These are phyloP conservation scores for Gaeumannomyces tritici DNA, from an alignment of 2,329 filamentous ascomycete species.

Conservation along the genomic window DNA sequence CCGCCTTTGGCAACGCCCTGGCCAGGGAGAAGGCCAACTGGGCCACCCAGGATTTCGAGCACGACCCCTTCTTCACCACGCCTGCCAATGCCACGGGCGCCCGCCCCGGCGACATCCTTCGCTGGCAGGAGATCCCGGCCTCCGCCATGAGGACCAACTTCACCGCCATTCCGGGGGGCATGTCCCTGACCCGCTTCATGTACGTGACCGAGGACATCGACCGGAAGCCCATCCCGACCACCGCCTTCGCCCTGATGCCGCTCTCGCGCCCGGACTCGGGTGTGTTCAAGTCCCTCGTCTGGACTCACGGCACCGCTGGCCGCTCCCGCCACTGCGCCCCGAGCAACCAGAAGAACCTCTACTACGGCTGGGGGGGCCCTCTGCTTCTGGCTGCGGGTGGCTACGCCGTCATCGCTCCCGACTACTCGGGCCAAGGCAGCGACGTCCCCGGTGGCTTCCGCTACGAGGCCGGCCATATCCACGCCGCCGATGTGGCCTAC, in stretches of 20 bases:
- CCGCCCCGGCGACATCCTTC: constrained; percentile 9
- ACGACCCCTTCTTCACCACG: background rate
- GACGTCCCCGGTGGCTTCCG: constrained; percentile 12
- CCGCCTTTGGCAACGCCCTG: background rate
- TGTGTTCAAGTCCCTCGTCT: constrained; percentile 10
- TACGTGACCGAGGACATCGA: constrained; percentile 12
- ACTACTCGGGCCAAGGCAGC: constrained; percentile 6
- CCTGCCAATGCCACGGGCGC: background rate
- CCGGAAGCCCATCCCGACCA: constrained; percentile 8
- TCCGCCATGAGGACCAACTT: constrained; percentile 6
- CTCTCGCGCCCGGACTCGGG: background rate
- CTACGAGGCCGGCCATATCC: constrained; percentile 11
- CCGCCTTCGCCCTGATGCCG: constrained; percentile 9
- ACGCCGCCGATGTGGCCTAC: constrained; percentile 11
- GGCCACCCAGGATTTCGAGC: background rate
- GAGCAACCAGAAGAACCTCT: constrained; percentile 12
- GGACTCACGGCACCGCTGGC: constrained; percentile 16
- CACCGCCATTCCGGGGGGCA: constrained; percentile 7
- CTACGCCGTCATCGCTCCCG: constrained; percentile 5
- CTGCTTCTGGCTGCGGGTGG: constrained; percentile 10
- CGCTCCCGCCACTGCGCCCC: constrained; percentile 12
- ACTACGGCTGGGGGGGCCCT: constrained; percentile 13
- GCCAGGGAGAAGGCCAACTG: background rate
- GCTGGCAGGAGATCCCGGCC: constrained; percentile 10
- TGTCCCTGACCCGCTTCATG: constrained; percentile 8